Evolutionary conservation across 306 rosid genomes (phyloP), one percentile per base, ranked within the genome.

Genomic region (Trichosanthes truncata): DNA sequence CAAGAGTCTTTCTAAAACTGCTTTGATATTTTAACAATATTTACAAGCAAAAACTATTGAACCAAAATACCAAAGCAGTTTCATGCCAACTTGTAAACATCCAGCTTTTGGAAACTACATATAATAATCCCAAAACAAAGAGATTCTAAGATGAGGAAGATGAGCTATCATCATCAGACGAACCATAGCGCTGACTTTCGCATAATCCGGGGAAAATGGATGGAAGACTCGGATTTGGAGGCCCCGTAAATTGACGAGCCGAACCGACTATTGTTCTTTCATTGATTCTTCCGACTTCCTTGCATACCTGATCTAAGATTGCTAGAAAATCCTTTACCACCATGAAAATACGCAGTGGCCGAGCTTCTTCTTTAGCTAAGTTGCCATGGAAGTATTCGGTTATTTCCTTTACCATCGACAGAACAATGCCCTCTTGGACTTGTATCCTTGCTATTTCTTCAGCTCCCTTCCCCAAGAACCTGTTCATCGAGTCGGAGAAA

Each of bases 311-410:
- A 68, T 92, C 97, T 18, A 94, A 90, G 67, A 87, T 82, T 0
- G 87, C 81, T 17, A 94, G 97, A 77, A 94, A 94, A 83, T 94
- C 97, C 83, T 93, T 87, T 69, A 91, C 97, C 75, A 92, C 89
- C 84, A 79, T 82, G 83, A 92, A 94, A 79, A 91, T 91, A 60
- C 97, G 91, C 72, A 87, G 86, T 0, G 91, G 97, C 43, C 82
- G 97, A 83, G 98, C 95, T 89, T 91, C 98, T 89, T 94, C 98
- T 84, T 87, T 92, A 14, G 89, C 86, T 13, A 89, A 92, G 86
- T 89, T 90, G 36, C 97, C 98, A 55, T 92, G 95, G 87, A 92
- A 94, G 82, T 94, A 94, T 76, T 87, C 91, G 0, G 93, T 92
- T 83, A 94, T 80, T 81, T 91, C 96, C 91, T 89, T 94, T 17